Conservation (phyloP, 441 rosid genomes). For the Eruca vesicaria region DNA sequence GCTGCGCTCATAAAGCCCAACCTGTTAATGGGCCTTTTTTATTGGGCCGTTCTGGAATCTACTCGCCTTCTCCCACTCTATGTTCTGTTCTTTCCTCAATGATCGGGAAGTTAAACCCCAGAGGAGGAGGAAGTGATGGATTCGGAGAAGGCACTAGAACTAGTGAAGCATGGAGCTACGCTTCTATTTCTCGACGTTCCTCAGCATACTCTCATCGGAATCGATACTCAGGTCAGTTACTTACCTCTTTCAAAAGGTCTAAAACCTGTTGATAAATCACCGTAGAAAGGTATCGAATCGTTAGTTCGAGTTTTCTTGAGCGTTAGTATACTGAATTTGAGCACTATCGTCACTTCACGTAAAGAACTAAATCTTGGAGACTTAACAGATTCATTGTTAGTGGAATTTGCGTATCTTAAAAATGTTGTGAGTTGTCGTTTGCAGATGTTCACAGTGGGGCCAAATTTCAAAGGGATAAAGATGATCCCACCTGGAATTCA, state of each 20-base stretch:
- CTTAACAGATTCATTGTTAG: background rate
- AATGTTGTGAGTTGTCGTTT: background rate
- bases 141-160: constrained; percentile 65
- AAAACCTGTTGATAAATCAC: background rate
- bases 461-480: constrained; percentile 80
- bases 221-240: constrained; percentile 66
- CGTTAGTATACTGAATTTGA: background rate
- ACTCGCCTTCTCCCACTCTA: background rate
- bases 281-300: background rate
- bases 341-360: background rate
- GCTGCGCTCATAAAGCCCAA: background rate
- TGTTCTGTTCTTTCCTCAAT: background rate
- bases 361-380: background rate
- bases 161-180: constrained; percentile 69
- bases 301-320: background rate
- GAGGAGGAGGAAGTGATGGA: constrained; percentile 47
- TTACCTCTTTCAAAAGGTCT: background rate
- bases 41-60: constrained; percentile 19
- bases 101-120: background rate
- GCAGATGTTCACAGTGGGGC: constrained; percentile 73
- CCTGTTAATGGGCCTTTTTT: background rate
- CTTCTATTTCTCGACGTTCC: constrained; percentile 88
- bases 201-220: constrained; percentile 68
- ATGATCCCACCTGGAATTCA: constrained; percentile 95
- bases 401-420: background rate